Percentiles rank a stretch among this genome's conserved stretches.
Evolutionary conservation across 805 yeast species (phyloP).

Genomic region (Ogataea paradorogensis): DNA sequence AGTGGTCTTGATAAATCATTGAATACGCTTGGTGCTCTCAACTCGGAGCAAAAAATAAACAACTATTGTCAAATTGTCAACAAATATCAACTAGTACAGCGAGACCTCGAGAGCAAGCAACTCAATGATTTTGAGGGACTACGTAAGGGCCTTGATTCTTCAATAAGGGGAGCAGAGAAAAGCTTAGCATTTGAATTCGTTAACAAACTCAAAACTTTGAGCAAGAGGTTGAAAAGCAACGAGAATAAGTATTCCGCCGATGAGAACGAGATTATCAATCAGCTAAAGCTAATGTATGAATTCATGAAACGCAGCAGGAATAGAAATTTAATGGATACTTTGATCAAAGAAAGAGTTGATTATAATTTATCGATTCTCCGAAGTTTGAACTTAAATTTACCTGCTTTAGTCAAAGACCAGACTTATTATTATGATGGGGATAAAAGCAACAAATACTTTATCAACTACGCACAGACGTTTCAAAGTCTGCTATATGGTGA

Average conservation of each 20-base stretch:
- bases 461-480: conserved; percentile 16
- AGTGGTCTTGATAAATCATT: conserved; percentile 35
- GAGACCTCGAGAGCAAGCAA: conserved; percentile 13
- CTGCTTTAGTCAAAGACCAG: conserved; percentile 27
- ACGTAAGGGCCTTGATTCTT: conserved; percentile 55
- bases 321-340: conserved; percentile 33
- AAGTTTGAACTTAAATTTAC: conserved; percentile 40
- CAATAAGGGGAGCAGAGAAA: conserved; percentile 44
- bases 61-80: conserved; percentile 34
- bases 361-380: conserved; percentile 43
- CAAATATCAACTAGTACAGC: conserved; percentile 35
- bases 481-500: conserved; percentile 19
- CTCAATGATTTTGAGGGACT: conserved; percentile 65
- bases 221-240: conserved; percentile 40
- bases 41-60: conserved; percentile 39
- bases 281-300: conserved; percentile 40
- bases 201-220: conserved; percentile 36
- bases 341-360: conserved; percentile 41
- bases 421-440: conserved; percentile 32
- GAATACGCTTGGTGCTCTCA: conserved; percentile 27
- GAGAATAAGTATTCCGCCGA: conserved; percentile 31
- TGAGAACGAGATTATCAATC: conserved; percentile 35
- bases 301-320: conserved; percentile 39
- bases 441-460: conserved; percentile 15
- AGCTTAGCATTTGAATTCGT: conserved; percentile 50